These are phyloP conservation scores for Solanum hybrid DNA, from an alignment of 305 asterid species.

Conservation along the genomic window DNA sequence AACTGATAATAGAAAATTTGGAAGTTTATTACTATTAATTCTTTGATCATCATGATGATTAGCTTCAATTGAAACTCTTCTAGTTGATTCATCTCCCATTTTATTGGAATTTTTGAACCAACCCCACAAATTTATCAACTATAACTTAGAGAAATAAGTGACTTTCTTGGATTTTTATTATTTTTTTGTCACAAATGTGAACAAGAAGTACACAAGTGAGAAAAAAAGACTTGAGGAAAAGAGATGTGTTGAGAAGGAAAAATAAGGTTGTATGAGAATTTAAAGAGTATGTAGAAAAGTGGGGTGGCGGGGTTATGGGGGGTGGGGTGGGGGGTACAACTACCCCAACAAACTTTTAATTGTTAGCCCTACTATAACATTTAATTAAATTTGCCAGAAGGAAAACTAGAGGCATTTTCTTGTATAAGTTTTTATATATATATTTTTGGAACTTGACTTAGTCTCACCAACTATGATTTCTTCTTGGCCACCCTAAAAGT, in stretches of 20 bases:
- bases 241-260: not conserved
- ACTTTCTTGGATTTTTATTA: not conserved
- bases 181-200: not conserved
- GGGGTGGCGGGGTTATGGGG: not conserved
- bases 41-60: not conserved
- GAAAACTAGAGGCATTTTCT: conserved; percentile 2
- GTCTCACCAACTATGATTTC: not conserved
- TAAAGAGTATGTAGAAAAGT: not conserved
- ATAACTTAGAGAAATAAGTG: not conserved
- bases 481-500: not conserved
- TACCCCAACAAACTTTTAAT: conserved; percentile 22
- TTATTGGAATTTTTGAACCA: not conserved
- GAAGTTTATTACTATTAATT: conserved; percentile 20
- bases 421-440: not conserved
- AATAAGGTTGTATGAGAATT: not conserved
- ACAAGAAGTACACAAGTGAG: not conserved
- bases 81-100: conserved; percentile 2
- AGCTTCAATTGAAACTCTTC: not conserved
- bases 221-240: not conserved
- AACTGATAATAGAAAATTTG: conserved; percentile 48
- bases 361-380: conserved; percentile 3
- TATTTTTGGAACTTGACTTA: not conserved
- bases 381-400: conserved; percentile 5
- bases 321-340: not conserved
- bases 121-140: not conserved